Evolutionary conservation across 192 early-diverging fungal species (phyloP), one percentile per base, ranked within the genome.

Genomic region (Rhizophagus prolifer): DNA sequence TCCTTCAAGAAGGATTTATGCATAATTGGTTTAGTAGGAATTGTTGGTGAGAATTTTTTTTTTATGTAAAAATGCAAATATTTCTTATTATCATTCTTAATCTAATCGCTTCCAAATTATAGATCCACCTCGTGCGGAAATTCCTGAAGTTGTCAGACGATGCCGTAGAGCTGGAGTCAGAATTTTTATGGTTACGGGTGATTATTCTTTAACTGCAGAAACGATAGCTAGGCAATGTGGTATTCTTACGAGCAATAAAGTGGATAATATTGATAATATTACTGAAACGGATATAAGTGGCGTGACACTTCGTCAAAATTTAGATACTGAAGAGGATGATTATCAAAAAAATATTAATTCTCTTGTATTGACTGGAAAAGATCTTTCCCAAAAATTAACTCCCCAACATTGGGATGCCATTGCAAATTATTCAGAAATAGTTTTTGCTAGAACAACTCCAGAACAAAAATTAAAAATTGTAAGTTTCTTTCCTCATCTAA

Each of bases 151-250:
- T 7, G 88, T 97, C 41, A 83, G 72, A 41, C 85, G 78, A 0
- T 88, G 88, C 63, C 87, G 88, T 46, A 65, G 79, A 36, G 94
- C 94, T 2, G 90, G 91, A 25, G 80, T 94, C 58, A 86, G 92
- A 41, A 85, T 97, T 63, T 90, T 91, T 74, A 95, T 97, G 95
- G 90, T 93, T 63, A 95, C 94, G 31, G 95, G 94, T 68, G 94
- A 96, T 70, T 92, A 90, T 77, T 81, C 85, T 26, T 75, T 88
- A 30, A 97, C 95, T 0, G 96, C 96, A 4, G 91, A 86, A 16
- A 87, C 89, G 14, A 94, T 97, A 62, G 94, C 90, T 23, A 84
- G 88, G 7, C 86, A 93, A 70, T 90, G 95, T 79, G 90, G 90
- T 23, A 92, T 97, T 58, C 90, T 96, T 44, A 80, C 83, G 2